A percentile compares a stretch with the other conserved stretches of the same genome.
Conservation (phyloP, 164 flowering plant species). For the Tetracentron sinense region DNA sequence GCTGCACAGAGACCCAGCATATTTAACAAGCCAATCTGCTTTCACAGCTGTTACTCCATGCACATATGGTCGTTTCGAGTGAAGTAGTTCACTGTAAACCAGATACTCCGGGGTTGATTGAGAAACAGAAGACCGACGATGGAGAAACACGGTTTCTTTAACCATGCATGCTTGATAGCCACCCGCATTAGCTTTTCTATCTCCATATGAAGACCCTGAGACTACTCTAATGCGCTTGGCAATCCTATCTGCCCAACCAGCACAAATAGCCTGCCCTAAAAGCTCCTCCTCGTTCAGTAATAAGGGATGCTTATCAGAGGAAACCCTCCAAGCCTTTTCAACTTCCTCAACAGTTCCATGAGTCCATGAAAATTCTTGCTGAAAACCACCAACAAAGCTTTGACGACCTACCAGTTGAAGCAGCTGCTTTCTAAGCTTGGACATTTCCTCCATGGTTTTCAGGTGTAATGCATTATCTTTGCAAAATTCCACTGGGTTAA, state of each 20-base stretch:
- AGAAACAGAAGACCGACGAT: slow-evolving; percentile 67
- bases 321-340: slow-evolving; percentile 65
- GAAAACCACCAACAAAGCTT: slow-evolving; percentile 16
- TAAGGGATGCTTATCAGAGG: slow-evolving; percentile 48
- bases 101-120: slow-evolving; percentile 71
- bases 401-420: slow-evolving; percentile 64
- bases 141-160: slow-evolving; percentile 71
- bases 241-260: slow-evolving; percentile 98
- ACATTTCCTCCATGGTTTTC: slow-evolving; percentile 97
- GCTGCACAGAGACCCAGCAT: slow-evolving; percentile 58
- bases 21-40: slow-evolving; percentile 73
- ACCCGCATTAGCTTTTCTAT: slow-evolving; percentile 42
- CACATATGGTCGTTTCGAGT: slow-evolving; percentile 80
- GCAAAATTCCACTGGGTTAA: slow-evolving; percentile 56
- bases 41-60: slow-evolving; percentile 79
- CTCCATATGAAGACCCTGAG: slow-evolving; percentile 35
- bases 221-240: slow-evolving; percentile 54
- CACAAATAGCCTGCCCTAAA: slow-evolving; percentile 79
- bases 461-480: slow-evolving; percentile 48
- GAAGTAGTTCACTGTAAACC: slow-evolving; percentile 72
- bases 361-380: slow-evolving; percentile 61
- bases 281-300: slow-evolving; percentile 63
- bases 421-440: slow-evolving; percentile 82
- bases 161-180: slow-evolving; percentile 76
- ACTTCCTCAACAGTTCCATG: slow-evolving; percentile 63